Base-by-base conservation (phyloP, 768 basidiomycete species). In the Phylloporus rhodoxanthus region DNA sequence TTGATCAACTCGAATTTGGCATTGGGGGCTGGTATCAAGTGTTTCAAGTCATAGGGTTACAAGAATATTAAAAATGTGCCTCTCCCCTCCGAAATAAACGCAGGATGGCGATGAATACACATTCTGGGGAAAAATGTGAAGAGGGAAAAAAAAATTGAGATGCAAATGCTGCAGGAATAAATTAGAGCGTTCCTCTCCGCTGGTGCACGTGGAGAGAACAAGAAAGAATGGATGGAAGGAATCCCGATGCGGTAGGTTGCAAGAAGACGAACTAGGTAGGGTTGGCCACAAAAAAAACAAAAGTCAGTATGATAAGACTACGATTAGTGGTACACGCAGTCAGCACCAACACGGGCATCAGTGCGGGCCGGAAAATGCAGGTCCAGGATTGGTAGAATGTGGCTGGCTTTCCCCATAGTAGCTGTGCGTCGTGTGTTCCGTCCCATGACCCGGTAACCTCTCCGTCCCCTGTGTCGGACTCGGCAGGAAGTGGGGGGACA, bases 301-400 rank as follows among this genome's bases (percentile, higher is more conserved):
- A 19, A 19, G 17, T 68, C 64, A 56, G 63, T 64, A 66, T 55
- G 47, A 62, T 64, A 64, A 64, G 66, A 62, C 60, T 64, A 65
- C 58, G 59, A 66, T 57, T 64, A 67, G 49, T 62, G 62, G 53
- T 65, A 66, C 65, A 67, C 63, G 60, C 62, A 36, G 21, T 2
- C 37, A 29, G 43, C 37, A 19, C 50, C 47, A n/a, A n/a, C n/a
- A n/a, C n/a, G n/a, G n/a, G 43, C 38, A 45, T 57, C 54, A 66
- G 52, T 66, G 65, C 2, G 65, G 65, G 15, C 64, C 67, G 32
- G 65, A 57, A 55, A 39, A 66, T n/a, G 64, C 46, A 14, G 65
- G 50, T 5, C 65, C 65, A 34, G 58, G 50, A 46, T 56, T 62
- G 37, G 67, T 55, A 8, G 67, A 57, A 26, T 66, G 64, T 11